Conservation (phyloP, 768 basidiomycete genomes). For the Lentinula boryana region DNA sequence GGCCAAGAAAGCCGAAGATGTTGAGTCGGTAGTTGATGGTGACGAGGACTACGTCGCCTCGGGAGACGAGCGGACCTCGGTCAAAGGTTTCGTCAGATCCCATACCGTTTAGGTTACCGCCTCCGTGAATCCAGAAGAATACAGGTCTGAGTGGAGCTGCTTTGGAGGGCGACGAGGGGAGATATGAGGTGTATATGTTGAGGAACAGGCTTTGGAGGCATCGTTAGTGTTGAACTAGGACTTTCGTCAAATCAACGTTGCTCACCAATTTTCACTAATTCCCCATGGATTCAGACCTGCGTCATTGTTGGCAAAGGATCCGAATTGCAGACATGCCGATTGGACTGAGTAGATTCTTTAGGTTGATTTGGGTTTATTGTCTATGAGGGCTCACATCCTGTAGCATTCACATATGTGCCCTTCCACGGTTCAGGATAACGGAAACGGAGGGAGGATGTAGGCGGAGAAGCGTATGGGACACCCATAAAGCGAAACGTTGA, state of each 20-base stretch:
- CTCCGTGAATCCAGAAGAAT: conserved; percentile 36
- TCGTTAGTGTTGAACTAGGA: background rate
- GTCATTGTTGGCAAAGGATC: conserved; percentile 10
- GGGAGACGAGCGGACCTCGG: conserved; percentile 28
- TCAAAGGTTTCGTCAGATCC: conserved; percentile 27
- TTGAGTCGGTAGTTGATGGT: conserved; percentile 35
- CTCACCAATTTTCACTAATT: conserved; percentile 15
- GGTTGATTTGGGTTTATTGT: background rate
- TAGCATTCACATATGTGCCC: conserved; percentile 23
- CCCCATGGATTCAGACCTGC: conserved; percentile 14
- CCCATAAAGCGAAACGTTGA: conserved; percentile 36
- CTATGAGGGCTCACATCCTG: conserved; percentile 17
- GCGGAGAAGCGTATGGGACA: conserved; percentile 32
- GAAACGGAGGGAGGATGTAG: conserved; percentile 22
- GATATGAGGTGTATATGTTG: conserved; percentile 30
- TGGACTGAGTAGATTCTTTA: conserved; percentile 4
- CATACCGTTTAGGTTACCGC: conserved; percentile 27
- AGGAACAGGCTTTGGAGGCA: conserved; percentile 17
- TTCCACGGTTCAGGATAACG: conserved; percentile 23
- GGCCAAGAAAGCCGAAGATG: conserved; percentile 30
- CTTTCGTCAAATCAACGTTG: background rate
- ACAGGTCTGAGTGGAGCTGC: conserved; percentile 24
- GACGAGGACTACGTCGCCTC: conserved; percentile 32
- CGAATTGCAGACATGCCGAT: conserved; percentile 14
- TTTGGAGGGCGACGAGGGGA: conserved; percentile 16